Conservation (phyloP, 2,329 filamentous ascomycete species). For the Diaporthe sp. region DNA sequence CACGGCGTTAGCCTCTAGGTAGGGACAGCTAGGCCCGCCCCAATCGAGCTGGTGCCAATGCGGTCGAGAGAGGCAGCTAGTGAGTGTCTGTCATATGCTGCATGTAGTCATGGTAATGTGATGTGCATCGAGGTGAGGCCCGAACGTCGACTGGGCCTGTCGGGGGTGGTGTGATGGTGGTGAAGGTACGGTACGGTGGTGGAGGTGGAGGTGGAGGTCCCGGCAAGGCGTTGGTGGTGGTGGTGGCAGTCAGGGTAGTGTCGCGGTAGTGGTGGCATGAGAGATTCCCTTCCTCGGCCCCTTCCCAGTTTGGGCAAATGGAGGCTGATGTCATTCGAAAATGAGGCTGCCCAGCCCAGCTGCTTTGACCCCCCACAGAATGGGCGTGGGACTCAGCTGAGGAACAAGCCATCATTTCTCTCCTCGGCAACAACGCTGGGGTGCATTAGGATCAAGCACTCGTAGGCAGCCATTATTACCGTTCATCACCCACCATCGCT, state of each 20-base stretch:
- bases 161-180: conserved; percentile 28
- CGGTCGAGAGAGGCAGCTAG: neutral
- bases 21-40: conserved; percentile 16
- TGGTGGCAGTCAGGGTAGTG: neutral
- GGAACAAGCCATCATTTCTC: conserved; percentile 30
- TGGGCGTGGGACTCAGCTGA: conserved; percentile 30
- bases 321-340: conserved; percentile 32
- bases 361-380: conserved; percentile 29
- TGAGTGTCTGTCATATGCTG: conserved; percentile 7
- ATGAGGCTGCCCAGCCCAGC: conserved; percentile 27
- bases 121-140: conserved; percentile 18
- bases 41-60: conserved; percentile 5
- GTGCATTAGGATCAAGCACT: conserved; percentile 21
- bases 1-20: conserved; percentile 14
- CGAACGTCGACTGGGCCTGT: conserved; percentile 13
- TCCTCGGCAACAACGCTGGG: neutral
- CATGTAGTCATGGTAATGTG: conserved; percentile 14
- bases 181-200: conserved; percentile 1
- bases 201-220: neutral
- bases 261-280: neutral
- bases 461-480: conserved; percentile 13
- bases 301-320: conserved; percentile 20
- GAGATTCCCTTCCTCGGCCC: conserved; percentile 25
- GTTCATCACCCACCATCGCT: neutral
- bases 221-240: neutral